These are phyloP conservation scores for Pouteria glomerata DNA, from an alignment of 148 eudicot species.

Conservation along the genomic window DNA sequence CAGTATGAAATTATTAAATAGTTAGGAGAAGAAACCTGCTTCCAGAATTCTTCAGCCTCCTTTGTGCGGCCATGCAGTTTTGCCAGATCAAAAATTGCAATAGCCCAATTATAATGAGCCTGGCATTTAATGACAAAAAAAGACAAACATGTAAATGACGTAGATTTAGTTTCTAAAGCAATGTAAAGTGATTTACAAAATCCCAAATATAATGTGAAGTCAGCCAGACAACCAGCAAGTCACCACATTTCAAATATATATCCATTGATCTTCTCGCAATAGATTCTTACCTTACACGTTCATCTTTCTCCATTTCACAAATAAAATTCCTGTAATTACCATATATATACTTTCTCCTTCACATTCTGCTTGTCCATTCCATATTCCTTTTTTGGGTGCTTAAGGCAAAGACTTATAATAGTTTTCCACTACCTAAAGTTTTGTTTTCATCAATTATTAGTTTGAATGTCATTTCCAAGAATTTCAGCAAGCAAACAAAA, in stretches of 20 bases:
- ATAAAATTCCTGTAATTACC: background rate
- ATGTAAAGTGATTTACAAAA: background rate
- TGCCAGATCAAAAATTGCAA: slow-evolving; percentile 95
- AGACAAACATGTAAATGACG: background rate
- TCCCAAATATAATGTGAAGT: background rate
- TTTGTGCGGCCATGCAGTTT: slow-evolving; percentile 95
- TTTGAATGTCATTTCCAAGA: too few relatives aligned
- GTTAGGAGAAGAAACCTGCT: slow-evolving; percentile 47
- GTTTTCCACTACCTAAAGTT: background rate
- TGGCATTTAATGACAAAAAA: slow-evolving; percentile 16
- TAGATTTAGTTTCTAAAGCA: background rate
- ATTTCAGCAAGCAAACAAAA: too few relatives aligned
- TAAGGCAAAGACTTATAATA: background rate
- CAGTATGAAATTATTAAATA: background rate
- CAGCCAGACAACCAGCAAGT: background rate
- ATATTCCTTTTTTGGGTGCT: background rate
- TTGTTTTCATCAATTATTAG: too few relatives aligned
- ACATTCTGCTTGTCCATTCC: background rate
- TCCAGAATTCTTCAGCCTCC: slow-evolving; percentile 98
- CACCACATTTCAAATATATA: background rate
- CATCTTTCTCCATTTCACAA: background rate
- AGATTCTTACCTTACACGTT: background rate
- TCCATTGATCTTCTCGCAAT: background rate
- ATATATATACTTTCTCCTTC: background rate
- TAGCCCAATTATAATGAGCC: slow-evolving; percentile 91